Percentiles rank a stretch among this genome's conserved stretches.
phyloP scores from a whole-genome alignment of 2,329 filamentous ascomycete species.

The Aphanocladium album region DNA sequence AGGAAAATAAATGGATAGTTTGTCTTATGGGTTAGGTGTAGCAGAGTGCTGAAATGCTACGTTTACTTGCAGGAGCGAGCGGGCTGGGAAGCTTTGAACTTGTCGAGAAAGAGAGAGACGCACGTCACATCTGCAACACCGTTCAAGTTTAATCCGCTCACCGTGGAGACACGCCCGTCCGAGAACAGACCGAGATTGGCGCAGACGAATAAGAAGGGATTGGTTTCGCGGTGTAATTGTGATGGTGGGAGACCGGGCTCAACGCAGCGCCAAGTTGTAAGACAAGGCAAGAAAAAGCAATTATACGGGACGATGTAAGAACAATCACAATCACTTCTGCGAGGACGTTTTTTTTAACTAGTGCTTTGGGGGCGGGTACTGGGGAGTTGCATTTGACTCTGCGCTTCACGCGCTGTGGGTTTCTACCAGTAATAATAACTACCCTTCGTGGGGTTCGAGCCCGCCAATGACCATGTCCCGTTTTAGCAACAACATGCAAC shows the following conservation, averaged over 20 bases:
- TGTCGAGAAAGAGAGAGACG: not conserved
- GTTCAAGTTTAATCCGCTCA: not conserved
- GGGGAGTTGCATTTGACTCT: not conserved
- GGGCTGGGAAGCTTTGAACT: no score
- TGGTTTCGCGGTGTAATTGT: not conserved
- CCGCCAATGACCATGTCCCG: not conserved
- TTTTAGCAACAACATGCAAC: not conserved
- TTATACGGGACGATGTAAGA: no score
- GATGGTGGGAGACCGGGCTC: no score
- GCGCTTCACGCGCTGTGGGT: not conserved
- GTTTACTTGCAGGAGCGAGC: not conserved
- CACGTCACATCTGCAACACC: not conserved
- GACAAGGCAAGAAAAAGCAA: not conserved
- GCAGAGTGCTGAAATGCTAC: not conserved
- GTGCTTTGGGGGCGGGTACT: not conserved
- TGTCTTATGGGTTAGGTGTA: no score
- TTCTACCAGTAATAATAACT: no score
- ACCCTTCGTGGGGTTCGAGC: not conserved
- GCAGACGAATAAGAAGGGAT: not conserved
- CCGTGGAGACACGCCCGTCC: not conserved
- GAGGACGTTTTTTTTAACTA: no score
- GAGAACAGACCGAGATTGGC: not conserved
- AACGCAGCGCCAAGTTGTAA: not conserved
- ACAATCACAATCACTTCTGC: no score
- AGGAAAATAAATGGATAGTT: no score